These are phyloP conservation scores for Bothriochloa decipiens DNA, from an alignment of 176 grass and related monocot species.

Conservation along the genomic window DNA sequence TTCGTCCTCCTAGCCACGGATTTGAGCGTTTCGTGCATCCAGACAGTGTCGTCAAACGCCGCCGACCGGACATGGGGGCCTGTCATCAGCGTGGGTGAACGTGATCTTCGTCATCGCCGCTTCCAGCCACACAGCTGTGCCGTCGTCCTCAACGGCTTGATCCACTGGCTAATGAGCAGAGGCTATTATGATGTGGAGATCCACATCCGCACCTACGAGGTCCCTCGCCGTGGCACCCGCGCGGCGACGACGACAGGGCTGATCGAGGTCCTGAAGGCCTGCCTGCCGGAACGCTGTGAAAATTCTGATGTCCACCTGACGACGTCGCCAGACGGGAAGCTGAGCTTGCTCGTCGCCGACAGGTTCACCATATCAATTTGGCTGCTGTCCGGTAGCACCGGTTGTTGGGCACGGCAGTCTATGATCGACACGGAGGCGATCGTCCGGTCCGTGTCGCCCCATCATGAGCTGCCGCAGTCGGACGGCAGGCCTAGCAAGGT, in stretches of 20 bases:
- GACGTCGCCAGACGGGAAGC: neutral
- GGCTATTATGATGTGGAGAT: no score
- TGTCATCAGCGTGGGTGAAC: no score
- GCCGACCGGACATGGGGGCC: no score
- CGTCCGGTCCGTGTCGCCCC: neutral
- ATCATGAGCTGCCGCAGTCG: no score
- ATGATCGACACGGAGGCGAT: no score
- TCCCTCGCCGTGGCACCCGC: no score
- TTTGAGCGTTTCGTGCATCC: neutral
- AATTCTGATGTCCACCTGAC: neutral
- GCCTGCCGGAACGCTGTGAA: neutral
- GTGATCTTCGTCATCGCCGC: no score
- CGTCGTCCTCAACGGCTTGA: neutral
- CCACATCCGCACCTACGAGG: no score
- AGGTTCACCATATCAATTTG: neutral
- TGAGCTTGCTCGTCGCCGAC: neutral
- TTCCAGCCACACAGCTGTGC: no score
- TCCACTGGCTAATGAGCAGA: constrained; percentile 9
- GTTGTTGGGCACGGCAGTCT: neutral
- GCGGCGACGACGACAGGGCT: no score
- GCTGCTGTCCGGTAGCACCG: neutral
- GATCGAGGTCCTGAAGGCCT: neutral
- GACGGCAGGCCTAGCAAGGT: no score
- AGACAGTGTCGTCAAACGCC: neutral
- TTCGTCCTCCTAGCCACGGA: neutral